Evolutionary conservation across 306 rosid genomes (phyloP), one percentile per base, ranked within the genome.

Genomic region (Citrullus mucosospermus): DNA sequence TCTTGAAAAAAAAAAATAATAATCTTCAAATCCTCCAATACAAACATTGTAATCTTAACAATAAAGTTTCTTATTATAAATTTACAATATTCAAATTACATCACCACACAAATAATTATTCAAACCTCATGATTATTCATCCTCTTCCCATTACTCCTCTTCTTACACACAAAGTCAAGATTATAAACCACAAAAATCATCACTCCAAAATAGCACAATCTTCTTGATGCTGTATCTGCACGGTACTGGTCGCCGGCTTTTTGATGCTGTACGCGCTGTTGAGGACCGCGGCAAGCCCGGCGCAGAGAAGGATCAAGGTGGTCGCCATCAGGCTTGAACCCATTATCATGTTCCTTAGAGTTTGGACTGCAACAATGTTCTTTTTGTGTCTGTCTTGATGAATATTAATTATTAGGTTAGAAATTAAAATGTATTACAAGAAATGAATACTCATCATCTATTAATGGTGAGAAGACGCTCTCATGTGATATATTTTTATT

Each of bases 281-380:
- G 79, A 94, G 78, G 0, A 94, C 91, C 3, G 98, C 97, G 3
- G 98, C 96, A 2, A 94, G 87, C 5, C 98, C 98, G 2, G 87
- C 84, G 66, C 95, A 86, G 2, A 94, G 91, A 2, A 94, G 95
- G 61, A 94, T 83, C 0, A 96, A 86, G 1, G 96, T 92, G 7
- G 98, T 92, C 36, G 98, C 98, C 98, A 94, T 94, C 74, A 92
- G 78, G 78, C 91, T 94, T 11, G 92, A 85, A 22, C 96, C 98
- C 98, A 92, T 92, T 75, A 92, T 82, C 25, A 92, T 86, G 88
- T 94, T 92, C 55, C 98, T 80, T 0, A 92, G 87, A 6, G 98
- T 87, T 83, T 94, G 98, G 18, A 94, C 93, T 0, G 95, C 98
- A 0, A 94, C 72, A 68, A 94, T 90, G 73, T 89, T 94, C 75